Percentiles rank a stretch among this genome's conserved stretches.
Conservation (phyloP, 192 early-diverging fungal genomes). For the Endogone sp. region DNA sequence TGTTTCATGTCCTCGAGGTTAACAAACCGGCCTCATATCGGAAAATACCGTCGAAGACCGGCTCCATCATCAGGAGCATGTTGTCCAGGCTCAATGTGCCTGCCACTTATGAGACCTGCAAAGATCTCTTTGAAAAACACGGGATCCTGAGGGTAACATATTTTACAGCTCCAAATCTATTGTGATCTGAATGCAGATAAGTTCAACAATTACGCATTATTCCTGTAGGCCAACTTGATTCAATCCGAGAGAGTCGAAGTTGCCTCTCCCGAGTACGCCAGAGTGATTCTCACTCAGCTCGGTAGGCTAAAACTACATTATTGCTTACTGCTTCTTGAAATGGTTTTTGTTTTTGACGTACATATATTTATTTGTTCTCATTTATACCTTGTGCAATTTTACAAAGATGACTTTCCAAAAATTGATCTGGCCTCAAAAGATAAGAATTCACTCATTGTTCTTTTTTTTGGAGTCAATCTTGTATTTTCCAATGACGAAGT, state of each 20-base stretch:
- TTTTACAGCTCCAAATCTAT: background rate
- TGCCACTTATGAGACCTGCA: background rate
- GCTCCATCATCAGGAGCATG: background rate
- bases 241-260: background rate
- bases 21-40: background rate
- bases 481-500: constrained; percentile 15
- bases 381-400: background rate
- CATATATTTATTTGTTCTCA: background rate
- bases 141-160: background rate
- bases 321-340: too few species aligned
- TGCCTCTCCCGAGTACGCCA: constrained; percentile 9
- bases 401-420: background rate
- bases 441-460: background rate
- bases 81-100: too few species aligned
- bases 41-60: background rate
- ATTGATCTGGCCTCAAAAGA: background rate
- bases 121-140: background rate
- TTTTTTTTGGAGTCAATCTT: constrained; percentile 1
- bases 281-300: background rate
- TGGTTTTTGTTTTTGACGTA: background rate
- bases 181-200: background rate
- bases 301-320: background rate
- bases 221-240: background rate
- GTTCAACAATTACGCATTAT: too few species aligned
- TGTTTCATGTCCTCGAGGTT: background rate